A percentile compares a stretch with the other conserved stretches of the same genome.
These are phyloP conservation scores for Neoascochyta sp. DNA, from an alignment of 2,329 filamentous ascomycete genomes.

Conservation along the genomic window DNA sequence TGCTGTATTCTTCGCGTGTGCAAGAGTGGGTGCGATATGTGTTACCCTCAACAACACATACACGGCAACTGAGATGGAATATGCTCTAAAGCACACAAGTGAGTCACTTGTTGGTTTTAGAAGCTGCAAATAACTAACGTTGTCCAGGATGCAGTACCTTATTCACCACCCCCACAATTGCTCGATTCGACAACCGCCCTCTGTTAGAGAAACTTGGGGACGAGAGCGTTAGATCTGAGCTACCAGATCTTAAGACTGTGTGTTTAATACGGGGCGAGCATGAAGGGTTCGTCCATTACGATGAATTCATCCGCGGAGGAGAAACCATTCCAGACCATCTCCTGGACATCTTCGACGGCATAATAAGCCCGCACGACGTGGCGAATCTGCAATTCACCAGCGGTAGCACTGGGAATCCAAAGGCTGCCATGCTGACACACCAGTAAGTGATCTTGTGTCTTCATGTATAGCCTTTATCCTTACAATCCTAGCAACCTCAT, in stretches of 20 bases:
- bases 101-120: constrained; percentile 18
- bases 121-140: constrained; percentile 2
- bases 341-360: constrained; percentile 34
- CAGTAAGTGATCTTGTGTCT: constrained; percentile 19
- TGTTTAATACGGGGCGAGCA: constrained; percentile 31
- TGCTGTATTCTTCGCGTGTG: constrained; percentile 69
- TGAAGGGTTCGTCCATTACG: constrained; percentile 57
- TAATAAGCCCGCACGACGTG: constrained; percentile 35
- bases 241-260: constrained; percentile 32
- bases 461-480: constrained; percentile 1
- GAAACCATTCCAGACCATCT: constrained; percentile 31
- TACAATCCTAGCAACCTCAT: constrained; percentile 30
- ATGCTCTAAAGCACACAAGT: constrained; percentile 69
- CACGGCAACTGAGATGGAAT: constrained; percentile 67
- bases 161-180: constrained; percentile 68
- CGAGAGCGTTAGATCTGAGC: constrained; percentile 10
- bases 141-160: constrained; percentile 64
- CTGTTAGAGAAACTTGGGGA: constrained; percentile 47
- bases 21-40: constrained; percentile 50
- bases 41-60: constrained; percentile 83
- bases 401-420: constrained; percentile 38
- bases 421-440: constrained; percentile 40
- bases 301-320: constrained; percentile 49
- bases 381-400: constrained; percentile 40
- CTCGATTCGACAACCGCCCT: constrained; percentile 59